phyloP scores from a whole-genome alignment of 2,329 filamentous ascomycete genomes.

The Akanthomyces dipterigenus region DNA sequence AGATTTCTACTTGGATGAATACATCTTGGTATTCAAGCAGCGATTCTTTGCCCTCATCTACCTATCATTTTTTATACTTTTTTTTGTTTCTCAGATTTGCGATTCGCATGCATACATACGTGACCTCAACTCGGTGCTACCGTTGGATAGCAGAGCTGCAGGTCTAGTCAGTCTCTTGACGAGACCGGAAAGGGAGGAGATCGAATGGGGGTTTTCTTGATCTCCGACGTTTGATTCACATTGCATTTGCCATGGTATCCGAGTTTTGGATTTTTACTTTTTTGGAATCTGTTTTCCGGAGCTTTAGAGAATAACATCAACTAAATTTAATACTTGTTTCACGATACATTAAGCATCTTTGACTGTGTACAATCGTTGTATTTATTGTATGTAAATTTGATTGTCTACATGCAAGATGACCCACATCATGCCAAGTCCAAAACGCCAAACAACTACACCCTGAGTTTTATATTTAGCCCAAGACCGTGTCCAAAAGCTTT shows the following conservation, averaged over 20 bases:
- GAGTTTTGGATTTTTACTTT: background rate
- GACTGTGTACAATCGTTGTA: background rate
- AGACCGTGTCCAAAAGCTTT: constrained; percentile 20
- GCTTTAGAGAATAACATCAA: background rate
- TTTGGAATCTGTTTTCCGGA: background rate
- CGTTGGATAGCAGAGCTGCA: background rate
- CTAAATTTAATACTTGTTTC: background rate
- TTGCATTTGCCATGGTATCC: background rate
- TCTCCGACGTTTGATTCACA: background rate
- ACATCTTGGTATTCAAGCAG: background rate
- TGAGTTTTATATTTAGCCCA: background rate
- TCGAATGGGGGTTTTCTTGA: background rate
- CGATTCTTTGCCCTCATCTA: background rate
- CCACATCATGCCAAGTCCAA: background rate
- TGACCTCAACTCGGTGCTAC: background rate
- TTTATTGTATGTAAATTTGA: background rate
- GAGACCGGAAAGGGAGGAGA: background rate
- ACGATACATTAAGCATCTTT: background rate
- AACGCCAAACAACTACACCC: background rate
- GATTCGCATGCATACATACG: background rate
- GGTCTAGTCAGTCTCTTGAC: background rate
- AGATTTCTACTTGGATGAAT: background rate
- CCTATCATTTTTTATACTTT: background rate
- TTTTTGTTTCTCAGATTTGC: background rate
- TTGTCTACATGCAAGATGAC: background rate